Conservation (phyloP, 2,329 filamentous ascomycete genomes). For the Ophiostoma ips region DNA sequence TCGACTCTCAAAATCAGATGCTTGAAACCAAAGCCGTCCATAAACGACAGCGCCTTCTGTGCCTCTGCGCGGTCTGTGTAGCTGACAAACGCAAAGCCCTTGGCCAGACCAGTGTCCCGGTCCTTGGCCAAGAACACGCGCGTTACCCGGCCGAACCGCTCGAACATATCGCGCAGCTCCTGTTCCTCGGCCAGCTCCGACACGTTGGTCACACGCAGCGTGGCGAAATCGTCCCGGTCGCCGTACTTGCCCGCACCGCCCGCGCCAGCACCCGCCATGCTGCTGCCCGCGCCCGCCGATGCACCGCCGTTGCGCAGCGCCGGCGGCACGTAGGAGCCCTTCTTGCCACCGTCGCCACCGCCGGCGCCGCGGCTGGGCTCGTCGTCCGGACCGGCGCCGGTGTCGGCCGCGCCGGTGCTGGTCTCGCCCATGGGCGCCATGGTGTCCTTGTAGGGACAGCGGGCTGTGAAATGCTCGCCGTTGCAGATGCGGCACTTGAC, state of each 20-base stretch:
- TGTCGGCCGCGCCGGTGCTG: slow-evolving; percentile 38
- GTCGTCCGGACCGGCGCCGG: slow-evolving; percentile 40
- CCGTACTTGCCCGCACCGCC: slow-evolving; percentile 59
- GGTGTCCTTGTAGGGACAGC: slow-evolving; percentile 99
- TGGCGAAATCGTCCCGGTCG: slow-evolving; percentile 92
- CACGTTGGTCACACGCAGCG: slow-evolving; percentile 93
- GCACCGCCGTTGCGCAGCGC: slow-evolving; percentile 75
- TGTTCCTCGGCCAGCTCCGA: slow-evolving; percentile 94
- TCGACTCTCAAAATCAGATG: slow-evolving; percentile 78
- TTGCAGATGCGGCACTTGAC: slow-evolving; percentile 99
- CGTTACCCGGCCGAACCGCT: slow-evolving; percentile 90
- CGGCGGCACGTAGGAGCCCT: slow-evolving; percentile 83
- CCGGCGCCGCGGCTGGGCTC: slow-evolving; percentile 22
- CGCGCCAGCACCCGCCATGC: slow-evolving; percentile 42
- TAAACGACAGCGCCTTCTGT: slow-evolving; percentile 53
- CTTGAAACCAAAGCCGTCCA: slow-evolving; percentile 90
- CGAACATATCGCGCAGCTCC: slow-evolving; percentile 95
- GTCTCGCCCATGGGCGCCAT: slow-evolving; percentile 75
- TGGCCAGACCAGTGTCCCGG: slow-evolving; percentile 86
- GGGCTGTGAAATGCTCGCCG: slow-evolving; percentile 97
- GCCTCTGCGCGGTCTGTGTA: slow-evolving; percentile 85
- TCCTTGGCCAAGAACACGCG: slow-evolving; percentile 97
- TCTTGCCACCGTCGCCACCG: slow-evolving; percentile 48
- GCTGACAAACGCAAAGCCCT: slow-evolving; percentile 98
- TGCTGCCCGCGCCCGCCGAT: slow-evolving; percentile 42